Evolutionary conservation across 495 filamentous ascomycete species (phyloP).

Genomic region (Aspergillus haitiensis): DNA sequence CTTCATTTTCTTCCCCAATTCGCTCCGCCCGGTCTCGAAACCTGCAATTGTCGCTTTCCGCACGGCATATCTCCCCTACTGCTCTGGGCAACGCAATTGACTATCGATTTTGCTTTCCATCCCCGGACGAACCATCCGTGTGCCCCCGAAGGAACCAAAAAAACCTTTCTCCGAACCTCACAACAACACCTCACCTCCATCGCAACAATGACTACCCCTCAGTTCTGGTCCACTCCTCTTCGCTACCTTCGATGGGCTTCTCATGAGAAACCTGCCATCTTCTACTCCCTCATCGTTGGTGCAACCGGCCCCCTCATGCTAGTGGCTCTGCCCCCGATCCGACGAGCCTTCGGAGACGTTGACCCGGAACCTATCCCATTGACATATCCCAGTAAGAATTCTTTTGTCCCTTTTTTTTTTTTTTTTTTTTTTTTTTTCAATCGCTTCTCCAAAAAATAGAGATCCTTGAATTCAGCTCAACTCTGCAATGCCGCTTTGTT

Average conservation of each 20-base stretch:
- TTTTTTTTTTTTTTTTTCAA: neutral
- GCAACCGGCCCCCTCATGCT: slow-evolving; percentile 67
- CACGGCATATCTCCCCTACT: neutral
- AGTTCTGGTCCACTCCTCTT: slow-evolving; percentile 79
- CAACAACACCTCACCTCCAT: slow-evolving; percentile 23
- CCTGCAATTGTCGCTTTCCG: neutral
- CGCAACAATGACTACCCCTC: slow-evolving; percentile 64
- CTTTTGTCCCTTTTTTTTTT: neutral
- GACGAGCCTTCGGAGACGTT: slow-evolving; percentile 67
- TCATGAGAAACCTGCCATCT: slow-evolving; percentile 81
- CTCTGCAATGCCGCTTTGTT: neutral
- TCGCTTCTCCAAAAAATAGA: neutral
- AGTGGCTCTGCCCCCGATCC: slow-evolving; percentile 65
- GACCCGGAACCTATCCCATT: slow-evolving; percentile 69
- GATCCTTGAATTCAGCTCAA: no score
- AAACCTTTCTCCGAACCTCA: slow-evolving; percentile 23
- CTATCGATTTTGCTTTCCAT: neutral
- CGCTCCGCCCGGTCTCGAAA: neutral
- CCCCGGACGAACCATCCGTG: neutral
- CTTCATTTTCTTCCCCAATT: slow-evolving; percentile 6
- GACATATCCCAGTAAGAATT: slow-evolving; percentile 82
- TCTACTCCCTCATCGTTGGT: slow-evolving; percentile 78
- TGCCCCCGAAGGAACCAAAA: slow-evolving; percentile 14
- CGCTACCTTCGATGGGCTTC: slow-evolving; percentile 84
- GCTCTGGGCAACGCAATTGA: slow-evolving; percentile 17